A percentile compares a stretch with the other conserved stretches of the same genome.
These are phyloP conservation scores for Sindora glabra DNA, from an alignment of 306 rosid genomes.

Conservation along the genomic window DNA sequence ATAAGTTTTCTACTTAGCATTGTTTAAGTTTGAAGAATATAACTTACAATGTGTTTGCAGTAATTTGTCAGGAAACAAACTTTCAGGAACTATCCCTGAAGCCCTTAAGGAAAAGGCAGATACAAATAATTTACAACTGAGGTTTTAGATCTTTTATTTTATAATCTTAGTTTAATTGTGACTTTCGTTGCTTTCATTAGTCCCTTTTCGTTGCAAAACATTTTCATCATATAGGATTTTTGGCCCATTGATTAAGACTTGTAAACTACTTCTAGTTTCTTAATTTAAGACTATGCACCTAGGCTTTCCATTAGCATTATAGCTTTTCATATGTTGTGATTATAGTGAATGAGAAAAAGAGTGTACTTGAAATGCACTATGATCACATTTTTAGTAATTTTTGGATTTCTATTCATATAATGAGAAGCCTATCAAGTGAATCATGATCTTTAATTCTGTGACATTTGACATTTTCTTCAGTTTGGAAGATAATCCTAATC, in stretches of 20 bases:
- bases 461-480: neutral
- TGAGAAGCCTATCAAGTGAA: neutral
- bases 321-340: no score
- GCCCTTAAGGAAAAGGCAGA: constrained; percentile 3
- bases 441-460: neutral
- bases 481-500: neutral
- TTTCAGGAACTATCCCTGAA: constrained; percentile 13
- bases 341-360: no score
- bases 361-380: no score
- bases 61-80: constrained; percentile 9
- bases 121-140: neutral
- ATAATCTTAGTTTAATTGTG: neutral
- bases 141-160: neutral
- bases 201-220: no score
- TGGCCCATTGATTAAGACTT: no score
- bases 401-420: neutral
- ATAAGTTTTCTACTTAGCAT: no score
- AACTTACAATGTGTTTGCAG: neutral
- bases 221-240: no score
- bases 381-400: neutral
- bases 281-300: no score
- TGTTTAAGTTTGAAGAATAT: neutral
- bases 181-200: no score
- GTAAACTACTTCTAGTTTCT: no score
- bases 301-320: no score